These are phyloP conservation scores for Aspergillus aculeatus DNA, from an alignment of 2,329 filamentous ascomycete genomes.

Conservation along the genomic window DNA sequence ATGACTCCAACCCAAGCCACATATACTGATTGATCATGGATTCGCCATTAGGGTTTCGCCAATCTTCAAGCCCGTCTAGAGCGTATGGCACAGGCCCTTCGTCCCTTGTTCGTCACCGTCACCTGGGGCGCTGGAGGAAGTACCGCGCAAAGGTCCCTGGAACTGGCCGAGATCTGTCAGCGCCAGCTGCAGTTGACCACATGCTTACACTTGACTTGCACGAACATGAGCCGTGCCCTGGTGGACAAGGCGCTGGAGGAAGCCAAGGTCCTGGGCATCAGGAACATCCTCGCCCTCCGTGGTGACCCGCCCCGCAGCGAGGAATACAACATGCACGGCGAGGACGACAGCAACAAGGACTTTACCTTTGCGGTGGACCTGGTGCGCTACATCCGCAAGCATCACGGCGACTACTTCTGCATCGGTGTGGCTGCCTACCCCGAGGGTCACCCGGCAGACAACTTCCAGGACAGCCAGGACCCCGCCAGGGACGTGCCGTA, in stretches of 20 bases:
- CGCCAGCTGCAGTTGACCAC: conserved; percentile 88
- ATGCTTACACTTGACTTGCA: conserved; percentile 93
- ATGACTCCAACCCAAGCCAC: neutral
- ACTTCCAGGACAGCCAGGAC: conserved; percentile 74
- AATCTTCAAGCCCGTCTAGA: conserved; percentile 91
- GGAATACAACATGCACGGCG: conserved; percentile 72
- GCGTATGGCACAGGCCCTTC: conserved; percentile 88
- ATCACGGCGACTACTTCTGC: conserved; percentile 92
- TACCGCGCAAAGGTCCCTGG: conserved; percentile 84
- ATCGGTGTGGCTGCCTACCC: conserved; percentile 93
- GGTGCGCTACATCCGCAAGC: conserved; percentile 80
- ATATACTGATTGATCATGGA: conserved; percentile 15
- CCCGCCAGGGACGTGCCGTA: conserved; percentile 72
- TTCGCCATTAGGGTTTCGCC: conserved; percentile 65
- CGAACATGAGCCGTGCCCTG: conserved; percentile 86
- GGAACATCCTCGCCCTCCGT: conserved; percentile 88
- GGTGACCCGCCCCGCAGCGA: conserved; percentile 87
- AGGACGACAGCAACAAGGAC: conserved; percentile 65
- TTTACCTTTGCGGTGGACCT: conserved; percentile 89
- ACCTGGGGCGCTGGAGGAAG: conserved; percentile 97
- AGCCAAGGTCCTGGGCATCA: conserved; percentile 83
- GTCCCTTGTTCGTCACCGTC: conserved; percentile 92
- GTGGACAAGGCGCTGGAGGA: conserved; percentile 89
- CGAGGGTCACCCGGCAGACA: conserved; percentile 90
- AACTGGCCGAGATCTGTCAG: conserved; percentile 93